Base-by-base conservation (phyloP, 768 basidiomycete species). In the Jaapia argillacea region DNA sequence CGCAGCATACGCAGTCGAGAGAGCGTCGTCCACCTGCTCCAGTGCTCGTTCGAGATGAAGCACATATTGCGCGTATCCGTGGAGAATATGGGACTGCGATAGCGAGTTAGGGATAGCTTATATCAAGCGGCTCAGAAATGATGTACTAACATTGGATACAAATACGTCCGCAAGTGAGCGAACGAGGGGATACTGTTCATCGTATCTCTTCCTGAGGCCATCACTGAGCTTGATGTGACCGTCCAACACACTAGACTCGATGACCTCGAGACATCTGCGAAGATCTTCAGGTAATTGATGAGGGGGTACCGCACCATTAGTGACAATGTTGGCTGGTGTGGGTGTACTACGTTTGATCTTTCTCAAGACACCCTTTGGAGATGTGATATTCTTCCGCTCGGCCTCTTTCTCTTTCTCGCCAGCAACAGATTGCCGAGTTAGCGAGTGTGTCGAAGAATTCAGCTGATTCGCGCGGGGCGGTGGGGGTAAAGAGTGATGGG, bases 151-250 rank as follows among this genome's bases (percentile, higher is more conserved):
- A 65, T 89, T 90, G 6, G 82, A 77, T 20, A 92, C 86, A 62
- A 97, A 97, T n/a, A 97, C 89, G 54, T 97, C 93, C 43, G 93
- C 92, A 28, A 97, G 72, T 23, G 83, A 86, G 42, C 93, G 73
- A 26, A 97, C 93, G 26, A 97, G 72, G 12, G 93, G 93, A 57
- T 86, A 98, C 51, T 97, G 93, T 52, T 96, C 90, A 44, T 94
- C 91, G 50, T 97, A 98, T 33, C 92, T 74, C 63, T 87, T 92
- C 57, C 76, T 77, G 52, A 99, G 63, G 18, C 85, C 86, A 41
- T 86, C 85, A 42, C 81, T 85, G 25, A 99, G 72, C 51, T 81
- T 75, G 52, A 83, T 72, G 61, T 99, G 96, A 1, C 96, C 94
- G 33, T 87, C 81, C 42, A 96, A 69, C 36, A 97, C 87, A 21